Evolutionary conservation across 2,329 filamentous ascomycete genomes (phyloP).

Genomic region (Alternaria panax): DNA sequence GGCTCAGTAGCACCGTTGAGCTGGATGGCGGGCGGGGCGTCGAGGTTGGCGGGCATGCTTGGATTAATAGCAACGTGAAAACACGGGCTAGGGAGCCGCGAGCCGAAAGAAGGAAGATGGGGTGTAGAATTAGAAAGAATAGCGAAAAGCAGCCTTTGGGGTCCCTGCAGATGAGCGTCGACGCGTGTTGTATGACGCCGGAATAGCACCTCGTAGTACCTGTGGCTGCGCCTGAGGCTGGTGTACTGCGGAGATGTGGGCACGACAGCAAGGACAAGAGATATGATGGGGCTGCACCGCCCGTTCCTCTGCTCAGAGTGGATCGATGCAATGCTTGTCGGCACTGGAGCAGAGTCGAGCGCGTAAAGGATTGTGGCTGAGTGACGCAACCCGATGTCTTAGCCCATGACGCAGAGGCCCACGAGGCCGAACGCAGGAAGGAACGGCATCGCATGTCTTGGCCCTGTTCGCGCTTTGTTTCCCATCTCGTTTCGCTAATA

Average conservation of each 20-base stretch:
- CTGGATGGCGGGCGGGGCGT: constrained; percentile 39
- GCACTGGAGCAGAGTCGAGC: constrained; percentile 23
- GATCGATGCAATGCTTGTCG: constrained; percentile 26
- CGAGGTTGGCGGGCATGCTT: constrained; percentile 32
- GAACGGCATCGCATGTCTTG: constrained; percentile 25
- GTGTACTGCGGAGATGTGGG: constrained; percentile 21
- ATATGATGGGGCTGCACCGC: constrained; percentile 20
- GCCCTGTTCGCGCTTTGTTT: constrained; percentile 8
- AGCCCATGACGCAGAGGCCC: constrained; percentile 15
- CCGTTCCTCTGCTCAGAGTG: constrained; percentile 17
- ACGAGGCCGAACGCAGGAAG: constrained; percentile 16
- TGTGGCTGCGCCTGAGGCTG: constrained; percentile 41
- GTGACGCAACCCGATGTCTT: constrained; percentile 30
- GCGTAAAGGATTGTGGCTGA: constrained; percentile 31
- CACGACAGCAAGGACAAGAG: constrained; percentile 15
- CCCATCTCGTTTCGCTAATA: neutral
- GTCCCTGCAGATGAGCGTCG: constrained; percentile 15
- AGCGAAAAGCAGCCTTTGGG: constrained; percentile 6
- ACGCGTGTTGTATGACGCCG: constrained; percentile 44
- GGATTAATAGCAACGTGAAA: constrained; percentile 18
- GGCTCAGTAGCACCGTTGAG: constrained; percentile 45
- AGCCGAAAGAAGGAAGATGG: constrained; percentile 7
- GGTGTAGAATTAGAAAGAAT: constrained; percentile 9
- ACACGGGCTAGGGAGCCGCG: constrained; percentile 14
- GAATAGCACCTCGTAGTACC: constrained; percentile 16